Evolutionary conservation across 1,284 basidiomycete species (phyloP).

Genomic region (Leccinum pachyderme): DNA sequence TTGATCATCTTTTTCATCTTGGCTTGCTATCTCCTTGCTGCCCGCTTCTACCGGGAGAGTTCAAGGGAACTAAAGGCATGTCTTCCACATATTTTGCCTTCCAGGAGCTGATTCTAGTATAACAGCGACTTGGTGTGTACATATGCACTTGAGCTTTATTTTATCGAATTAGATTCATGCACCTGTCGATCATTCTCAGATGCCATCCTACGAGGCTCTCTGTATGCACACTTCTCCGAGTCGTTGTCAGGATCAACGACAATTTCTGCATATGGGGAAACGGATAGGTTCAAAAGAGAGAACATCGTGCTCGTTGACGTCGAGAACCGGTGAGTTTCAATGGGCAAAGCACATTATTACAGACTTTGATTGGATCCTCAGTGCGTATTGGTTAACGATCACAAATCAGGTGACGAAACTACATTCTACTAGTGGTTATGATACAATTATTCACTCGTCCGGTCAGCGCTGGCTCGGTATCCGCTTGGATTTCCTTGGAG

Average conservation of each 20-base stretch:
- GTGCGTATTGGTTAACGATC: constrained; percentile 86
- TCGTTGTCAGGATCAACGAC: constrained; percentile 83
- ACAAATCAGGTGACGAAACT: constrained; percentile 59
- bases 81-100: neutral
- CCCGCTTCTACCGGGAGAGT: constrained; percentile 83
- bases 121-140: constrained; percentile 47
- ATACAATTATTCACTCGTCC: constrained; percentile 1
- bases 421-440: neutral
- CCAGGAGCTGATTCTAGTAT: neutral
- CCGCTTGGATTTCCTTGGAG: constrained; percentile 83
- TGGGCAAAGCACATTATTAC: neutral
- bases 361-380: constrained; percentile 19
- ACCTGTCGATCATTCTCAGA: constrained; percentile 35
- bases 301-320: constrained; percentile 78
- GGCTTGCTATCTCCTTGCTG: constrained; percentile 61
- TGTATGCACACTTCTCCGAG: constrained; percentile 89
- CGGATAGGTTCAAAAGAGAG: constrained; percentile 67
- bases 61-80: constrained; percentile 84
- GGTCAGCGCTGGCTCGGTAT: constrained; percentile 84
- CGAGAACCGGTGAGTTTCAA: constrained; percentile 66
- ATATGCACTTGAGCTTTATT: neutral
- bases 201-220: constrained; percentile 58
- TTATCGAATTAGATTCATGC: neutral
- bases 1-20: constrained; percentile 65
- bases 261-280: constrained; percentile 82